Base-by-base conservation (phyloP, 2,329 filamentous ascomycete genomes). In the Trichocomaceae sp. region DNA sequence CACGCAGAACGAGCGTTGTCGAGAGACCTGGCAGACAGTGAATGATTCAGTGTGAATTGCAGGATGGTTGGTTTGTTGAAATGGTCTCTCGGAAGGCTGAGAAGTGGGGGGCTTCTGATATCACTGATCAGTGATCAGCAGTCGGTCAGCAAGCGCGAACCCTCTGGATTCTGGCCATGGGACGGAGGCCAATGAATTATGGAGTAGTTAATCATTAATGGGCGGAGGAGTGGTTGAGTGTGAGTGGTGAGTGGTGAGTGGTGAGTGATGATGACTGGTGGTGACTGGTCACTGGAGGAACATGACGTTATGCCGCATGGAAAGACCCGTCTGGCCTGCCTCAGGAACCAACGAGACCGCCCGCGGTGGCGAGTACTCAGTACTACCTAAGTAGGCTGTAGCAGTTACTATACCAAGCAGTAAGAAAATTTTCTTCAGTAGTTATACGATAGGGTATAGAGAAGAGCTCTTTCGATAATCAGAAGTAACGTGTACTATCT, bases 281-380 rank as follows among this genome's bases (percentile, higher is more conserved):
- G 35, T 41, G 39, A 37, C 37, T 42, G 37, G 48, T 10, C 31
- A 12, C 26, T 41, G 53, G 42, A 44, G 22, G 41, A 47, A 53
- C 26, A 55, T 55, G 53, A 55, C 52, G 52, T 54, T 49, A 54
- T 54, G 50, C 39, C 42, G 50, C 39, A 51, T 23, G 42, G 13
- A 12, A 46, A 44, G 15, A 35, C 31, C 31, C 31, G 31, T 35
- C 31, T 35, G 31, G 31, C 13, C 31, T 35, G 31, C 31, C 31
- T 35, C 31, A 35, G 31, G 31, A 35, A 35, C 31, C 31, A 35
- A 35, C 31, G 29, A 33, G 29, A 33, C 2, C 29, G 29, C 29
- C 23, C 29, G 29, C 29, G 31, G 47, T 48, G 47, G 47, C 47
- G 47, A 48, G 4, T 26, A 26, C 23, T 7, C 3, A 26, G 7